These are phyloP conservation scores for Aspergillus fumigatiaffinis DNA, from an alignment of 2,329 filamentous ascomycete genomes.

Conservation along the genomic window DNA sequence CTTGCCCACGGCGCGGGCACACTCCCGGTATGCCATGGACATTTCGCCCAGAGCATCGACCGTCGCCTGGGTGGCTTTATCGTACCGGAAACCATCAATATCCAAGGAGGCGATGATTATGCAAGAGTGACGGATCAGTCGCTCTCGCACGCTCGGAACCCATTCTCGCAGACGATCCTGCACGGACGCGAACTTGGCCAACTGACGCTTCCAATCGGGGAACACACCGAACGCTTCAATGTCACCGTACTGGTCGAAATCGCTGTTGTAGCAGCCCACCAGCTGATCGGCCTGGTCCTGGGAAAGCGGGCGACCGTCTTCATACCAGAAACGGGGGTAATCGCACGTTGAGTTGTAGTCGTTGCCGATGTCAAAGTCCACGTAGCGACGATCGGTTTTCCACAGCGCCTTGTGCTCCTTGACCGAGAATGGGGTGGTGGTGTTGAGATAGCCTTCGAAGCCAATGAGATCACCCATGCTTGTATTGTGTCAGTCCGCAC, in stretches of 20 bases:
- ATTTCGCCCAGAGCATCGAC: slow-evolving; percentile 58
- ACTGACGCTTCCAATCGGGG: slow-evolving; percentile 58
- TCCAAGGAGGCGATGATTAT: slow-evolving; percentile 58
- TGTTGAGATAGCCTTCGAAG: slow-evolving; percentile 57
- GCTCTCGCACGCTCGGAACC: slow-evolving; percentile 53
- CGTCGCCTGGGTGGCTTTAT: slow-evolving; percentile 61
- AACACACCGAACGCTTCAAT: slow-evolving; percentile 60
- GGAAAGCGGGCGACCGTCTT: slow-evolving; percentile 50
- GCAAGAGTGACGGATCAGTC: slow-evolving; percentile 59
- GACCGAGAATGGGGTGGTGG: slow-evolving; percentile 51
- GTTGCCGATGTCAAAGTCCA: slow-evolving; percentile 55
- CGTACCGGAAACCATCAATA: slow-evolving; percentile 62
- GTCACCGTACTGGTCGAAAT: slow-evolving; percentile 63
- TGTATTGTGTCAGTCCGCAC: background rate
- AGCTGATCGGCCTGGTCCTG: slow-evolving; percentile 45
- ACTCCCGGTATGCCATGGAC: slow-evolving; percentile 54
- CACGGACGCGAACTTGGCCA: slow-evolving; percentile 62
- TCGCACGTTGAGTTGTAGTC: slow-evolving; percentile 49
- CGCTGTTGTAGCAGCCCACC: slow-evolving; percentile 56
- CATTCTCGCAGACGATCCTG: slow-evolving; percentile 64
- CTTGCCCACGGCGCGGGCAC: slow-evolving; percentile 53
- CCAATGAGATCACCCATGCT: slow-evolving; percentile 57
- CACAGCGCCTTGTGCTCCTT: slow-evolving; percentile 55
- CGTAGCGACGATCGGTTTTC: slow-evolving; percentile 52
- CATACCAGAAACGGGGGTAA: slow-evolving; percentile 60